These are phyloP conservation scores for Scytalidium sp. DNA, from an alignment of 2,329 filamentous ascomycete genomes.

Conservation along the genomic window DNA sequence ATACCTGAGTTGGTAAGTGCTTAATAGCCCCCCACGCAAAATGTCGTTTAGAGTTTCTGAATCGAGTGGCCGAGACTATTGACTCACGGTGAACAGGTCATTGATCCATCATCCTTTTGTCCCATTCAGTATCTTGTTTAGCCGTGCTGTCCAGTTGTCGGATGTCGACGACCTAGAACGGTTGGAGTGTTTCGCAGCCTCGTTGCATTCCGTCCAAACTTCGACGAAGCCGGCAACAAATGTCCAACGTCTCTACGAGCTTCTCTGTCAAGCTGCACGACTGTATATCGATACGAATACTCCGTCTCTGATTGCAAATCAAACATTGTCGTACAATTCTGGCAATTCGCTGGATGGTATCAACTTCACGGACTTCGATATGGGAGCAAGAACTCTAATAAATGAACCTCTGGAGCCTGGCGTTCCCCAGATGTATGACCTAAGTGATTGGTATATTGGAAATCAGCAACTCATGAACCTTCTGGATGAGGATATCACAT, in stretches of 20 bases:
- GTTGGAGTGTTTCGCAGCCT: slow-evolving; percentile 30
- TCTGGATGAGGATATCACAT: slow-evolving; percentile 17
- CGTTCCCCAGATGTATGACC: slow-evolving; percentile 1
- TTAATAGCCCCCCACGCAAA: neutral
- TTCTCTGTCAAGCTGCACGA: slow-evolving; percentile 31
- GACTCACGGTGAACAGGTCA: slow-evolving; percentile 22
- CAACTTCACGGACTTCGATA: no score
- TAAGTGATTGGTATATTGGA: slow-evolving; percentile 22
- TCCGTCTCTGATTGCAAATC: no score
- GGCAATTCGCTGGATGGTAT: no score
- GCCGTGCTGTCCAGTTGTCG: slow-evolving; percentile 24
- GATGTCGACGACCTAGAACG: slow-evolving; percentile 19
- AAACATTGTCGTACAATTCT: no score
- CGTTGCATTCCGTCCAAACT: slow-evolving; percentile 19
- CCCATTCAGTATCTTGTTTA: slow-evolving; percentile 35
- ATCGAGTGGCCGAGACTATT: no score
- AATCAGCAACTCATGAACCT: slow-evolving; percentile 25
- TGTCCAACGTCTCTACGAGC: slow-evolving; percentile 30
- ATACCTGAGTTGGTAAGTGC: slow-evolving; percentile 33
- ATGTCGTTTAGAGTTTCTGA: neutral
- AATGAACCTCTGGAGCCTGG: neutral
- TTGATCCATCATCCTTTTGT: slow-evolving; percentile 34
- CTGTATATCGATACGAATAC: slow-evolving; percentile 20
- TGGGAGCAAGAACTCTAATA: neutral
- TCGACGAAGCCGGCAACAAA: slow-evolving; percentile 23